Conservation (phyloP, 2,329 filamentous ascomycete species). For the Hirsutella minnesotensis region DNA sequence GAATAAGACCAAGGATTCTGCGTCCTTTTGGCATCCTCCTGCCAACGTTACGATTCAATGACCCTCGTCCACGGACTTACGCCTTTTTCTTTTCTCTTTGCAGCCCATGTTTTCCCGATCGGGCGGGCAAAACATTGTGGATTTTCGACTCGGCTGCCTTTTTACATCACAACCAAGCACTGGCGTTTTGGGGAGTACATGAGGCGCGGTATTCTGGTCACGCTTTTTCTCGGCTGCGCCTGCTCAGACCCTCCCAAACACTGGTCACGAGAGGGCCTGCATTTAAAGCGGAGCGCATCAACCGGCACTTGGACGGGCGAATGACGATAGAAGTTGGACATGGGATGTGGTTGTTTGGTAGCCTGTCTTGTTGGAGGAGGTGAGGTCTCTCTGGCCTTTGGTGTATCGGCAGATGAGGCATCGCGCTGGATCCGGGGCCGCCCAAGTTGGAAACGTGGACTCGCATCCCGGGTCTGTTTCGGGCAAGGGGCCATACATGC, state of each 20-base stretch:
- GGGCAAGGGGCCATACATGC: too few species aligned
- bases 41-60: slow-evolving; percentile 8
- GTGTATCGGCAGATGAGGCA: too few species aligned
- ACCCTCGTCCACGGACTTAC: slow-evolving; percentile 5
- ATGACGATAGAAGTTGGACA: not conserved
- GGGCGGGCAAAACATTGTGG: not conserved
- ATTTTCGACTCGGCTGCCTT: not conserved
- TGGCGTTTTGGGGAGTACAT: slow-evolving; percentile 12
- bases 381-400: too few species aligned
- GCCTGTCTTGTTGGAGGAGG: not conserved
- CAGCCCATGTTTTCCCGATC: not conserved
- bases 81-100: slow-evolving; percentile 11
- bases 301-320: not conserved
- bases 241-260: not conserved
- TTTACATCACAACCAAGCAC: slow-evolving; percentile 14
- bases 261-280: not conserved
- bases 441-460: too few species aligned
- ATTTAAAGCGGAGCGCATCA: not conserved
- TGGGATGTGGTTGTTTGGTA: not conserved
- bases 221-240: not conserved
- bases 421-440: not conserved
- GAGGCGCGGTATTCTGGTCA: not conserved
- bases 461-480: too few species aligned
- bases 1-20: slow-evolving; percentile 4
- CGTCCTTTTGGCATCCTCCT: slow-evolving; percentile 1